Evolutionary conservation across 2,329 filamentous ascomycete species (phyloP), one percentile per base, ranked within the genome.

Genomic region (Pestalotiopsis sp.): DNA sequence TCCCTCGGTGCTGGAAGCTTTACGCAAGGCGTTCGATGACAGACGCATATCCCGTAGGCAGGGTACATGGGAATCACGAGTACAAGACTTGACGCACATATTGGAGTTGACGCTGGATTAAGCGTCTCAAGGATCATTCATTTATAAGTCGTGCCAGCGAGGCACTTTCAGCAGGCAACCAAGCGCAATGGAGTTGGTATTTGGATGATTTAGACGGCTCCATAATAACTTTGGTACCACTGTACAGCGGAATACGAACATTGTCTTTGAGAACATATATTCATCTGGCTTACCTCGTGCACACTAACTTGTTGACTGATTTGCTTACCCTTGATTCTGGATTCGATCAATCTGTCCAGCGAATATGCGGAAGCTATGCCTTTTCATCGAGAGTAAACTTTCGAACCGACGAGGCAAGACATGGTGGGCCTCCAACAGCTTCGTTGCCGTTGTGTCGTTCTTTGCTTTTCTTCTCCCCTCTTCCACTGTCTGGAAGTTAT

Each of bases 31-130:
- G 61, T 64, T 45, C 27, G 25, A 17, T 17, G 36, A 23, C 41
- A 25, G 39, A 49, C 36, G 20, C 27, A 13, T 49, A n/a, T 38
- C 38, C 25, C 23, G 38, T 64, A 64, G 61, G 61, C 61, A 64
- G n/a, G 61, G 61, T 14, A 45, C 14, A 14, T n/a, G 25, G 39
- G 25, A n/a, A 45, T 25, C 38, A 49, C 39, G 39, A 64, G 25
- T 52, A 59, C 38, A 64, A 64, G 38, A 64, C 39, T 36, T 52
- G 61, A 49, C 36, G 20, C 49, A 31, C n/a, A 36, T 41, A 36
- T 52, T 64, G 61, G 61, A 45, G 61, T 64, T 64, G 38, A 45
- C 20, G 31, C 59, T 13, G 59, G 59, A 62, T 62, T n/a, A 41
- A 64, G 38, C 61, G 61, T 45, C 25, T 36, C 45, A 52, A 20